Base-by-base conservation (phyloP, 352 stramenopile genomes). In the Phytophthora ohioensis region DNA sequence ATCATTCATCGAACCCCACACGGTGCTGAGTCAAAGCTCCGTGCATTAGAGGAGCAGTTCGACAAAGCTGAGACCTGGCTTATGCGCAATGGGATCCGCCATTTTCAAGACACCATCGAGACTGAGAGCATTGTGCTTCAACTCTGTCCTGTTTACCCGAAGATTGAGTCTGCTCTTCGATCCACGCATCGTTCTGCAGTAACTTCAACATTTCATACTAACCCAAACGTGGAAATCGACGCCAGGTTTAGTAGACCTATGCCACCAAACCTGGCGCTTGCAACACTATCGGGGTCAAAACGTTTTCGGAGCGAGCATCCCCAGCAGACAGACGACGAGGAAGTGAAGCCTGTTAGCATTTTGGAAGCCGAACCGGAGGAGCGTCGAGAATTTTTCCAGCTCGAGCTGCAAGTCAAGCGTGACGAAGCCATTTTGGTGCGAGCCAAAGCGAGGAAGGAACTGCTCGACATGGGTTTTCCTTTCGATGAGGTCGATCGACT, bases 361-460 rank as follows among this genome's bases (percentile, higher is more conserved):
- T 41, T 65, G 48, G 51, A 72, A 39, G 57, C 60, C 12, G 53
- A 81, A 21, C 61, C 59, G 38, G 52, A 73, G 38, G 58, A 79
- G 31, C 63, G 74, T 41, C 78, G 77, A 21, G 65, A 75, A 46
- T 72, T 83, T 36, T 81, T 84, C 45, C 60, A 76, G 47, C 67
- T 84, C 42, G 78, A 85, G 39, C 48, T 84, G 8, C 73, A 85
- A 57, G 56, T 75, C 17, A 80, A 73, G 47, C 75, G 81, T 11
- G 64, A 82, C 31, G 39, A 84, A 55, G 69, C 79, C 4, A 66
- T 81, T 55, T 80, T 62, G 27, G 65, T 79, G 60, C 73, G 71
- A 21, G 64, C 78, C 27, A 79, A 73, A 43, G 70, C 67, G 39
- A 71, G 76, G 11, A 84, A 82, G 64, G 71, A 75, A 46, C 41